These are phyloP conservation scores for Acrodontium crateriforme DNA, from an alignment of 2,329 filamentous ascomycete species.

Conservation along the genomic window DNA sequence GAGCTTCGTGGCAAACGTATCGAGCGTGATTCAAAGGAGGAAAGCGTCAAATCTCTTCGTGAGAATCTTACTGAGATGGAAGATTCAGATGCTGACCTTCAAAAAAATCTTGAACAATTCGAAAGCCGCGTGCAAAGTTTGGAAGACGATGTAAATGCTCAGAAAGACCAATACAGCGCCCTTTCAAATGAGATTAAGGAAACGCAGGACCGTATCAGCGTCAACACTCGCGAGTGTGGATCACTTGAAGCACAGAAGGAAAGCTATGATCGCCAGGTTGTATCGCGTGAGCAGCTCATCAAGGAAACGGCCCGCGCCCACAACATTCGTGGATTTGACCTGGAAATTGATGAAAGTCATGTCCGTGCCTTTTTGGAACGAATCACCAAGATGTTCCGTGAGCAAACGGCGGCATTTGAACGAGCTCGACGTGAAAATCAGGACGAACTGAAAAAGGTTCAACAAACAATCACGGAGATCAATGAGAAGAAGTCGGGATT, in stretches of 20 bases:
- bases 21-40: conserved; percentile 55
- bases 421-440: conserved; percentile 59
- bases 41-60: conserved; percentile 56
- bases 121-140: conserved; percentile 53
- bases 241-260: conserved; percentile 76
- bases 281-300: conserved; percentile 57
- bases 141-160: conserved; percentile 47
- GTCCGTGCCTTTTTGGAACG: conserved; percentile 65
- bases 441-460: conserved; percentile 60
- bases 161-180: conserved; percentile 50
- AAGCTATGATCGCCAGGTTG: conserved; percentile 68
- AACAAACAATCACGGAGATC: conserved; percentile 55
- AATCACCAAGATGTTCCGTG: conserved; percentile 58
- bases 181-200: conserved; percentile 41
- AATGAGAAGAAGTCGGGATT: conserved; percentile 60
- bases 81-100: conserved; percentile 65
- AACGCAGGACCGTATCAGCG: conserved; percentile 27
- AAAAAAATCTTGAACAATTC: conserved; percentile 60
- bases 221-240: conserved; percentile 51
- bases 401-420: conserved; percentile 69
- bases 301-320: conserved; percentile 64
- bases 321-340: conserved; percentile 72
- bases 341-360: conserved; percentile 58
- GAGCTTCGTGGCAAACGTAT: conserved; percentile 64
- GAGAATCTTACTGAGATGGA: conserved; percentile 60